phyloP scores from a whole-genome alignment of 345 rosid genomes.

The Aquilaria sinensis region DNA sequence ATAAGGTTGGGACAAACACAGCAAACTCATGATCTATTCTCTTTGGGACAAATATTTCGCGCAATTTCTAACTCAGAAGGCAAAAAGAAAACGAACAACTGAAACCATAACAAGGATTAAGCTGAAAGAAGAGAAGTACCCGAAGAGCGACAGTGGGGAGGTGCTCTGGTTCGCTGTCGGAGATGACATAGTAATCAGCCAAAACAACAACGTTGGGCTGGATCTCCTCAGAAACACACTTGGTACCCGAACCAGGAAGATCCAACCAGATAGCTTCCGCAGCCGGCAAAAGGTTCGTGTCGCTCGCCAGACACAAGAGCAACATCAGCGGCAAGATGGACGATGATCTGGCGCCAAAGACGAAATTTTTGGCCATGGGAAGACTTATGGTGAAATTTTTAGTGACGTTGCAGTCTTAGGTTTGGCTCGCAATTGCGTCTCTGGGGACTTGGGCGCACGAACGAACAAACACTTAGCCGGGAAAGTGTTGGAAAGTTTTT shows the following conservation, averaged over 20 bases:
- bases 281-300: slow-evolving; percentile 20
- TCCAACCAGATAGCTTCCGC: slow-evolving; percentile 73
- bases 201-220: slow-evolving; percentile 74
- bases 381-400: neutral
- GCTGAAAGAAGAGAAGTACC: slow-evolving; percentile 31
- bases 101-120: no score
- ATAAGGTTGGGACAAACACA: no score
- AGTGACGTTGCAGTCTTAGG: neutral
- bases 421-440: neutral
- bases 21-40: no score
- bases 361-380: slow-evolving; percentile 10
- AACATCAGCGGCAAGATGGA: slow-evolving; percentile 13
- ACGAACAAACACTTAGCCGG: neutral
- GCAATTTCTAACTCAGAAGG: no score
- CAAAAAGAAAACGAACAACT: no score
- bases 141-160: slow-evolving; percentile 37
- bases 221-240: slow-evolving; percentile 95
- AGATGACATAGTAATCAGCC: slow-evolving; percentile 70
- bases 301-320: slow-evolving; percentile 15
- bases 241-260: slow-evolving; percentile 75
- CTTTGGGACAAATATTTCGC: no score
- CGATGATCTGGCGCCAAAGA: slow-evolving; percentile 4
- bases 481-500: neutral
- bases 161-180: slow-evolving; percentile 45
- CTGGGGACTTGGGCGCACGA: neutral